Conservation (phyloP, 176 grass and related monocot species). For the Elymus sibiricus region DNA sequence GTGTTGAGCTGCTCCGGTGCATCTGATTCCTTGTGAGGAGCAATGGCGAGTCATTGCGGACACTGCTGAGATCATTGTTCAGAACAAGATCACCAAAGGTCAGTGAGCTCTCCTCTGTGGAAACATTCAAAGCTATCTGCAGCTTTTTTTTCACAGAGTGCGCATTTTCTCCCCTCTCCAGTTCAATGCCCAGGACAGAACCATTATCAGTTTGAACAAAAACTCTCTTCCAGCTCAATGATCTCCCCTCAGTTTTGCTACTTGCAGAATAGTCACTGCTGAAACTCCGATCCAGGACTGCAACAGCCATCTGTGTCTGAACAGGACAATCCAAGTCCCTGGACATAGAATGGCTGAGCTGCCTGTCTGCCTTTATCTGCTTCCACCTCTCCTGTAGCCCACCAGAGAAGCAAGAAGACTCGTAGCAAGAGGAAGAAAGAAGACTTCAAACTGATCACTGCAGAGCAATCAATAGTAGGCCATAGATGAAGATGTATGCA, state of each 20-base stretch:
- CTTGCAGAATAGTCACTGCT: conserved; percentile 67
- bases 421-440: conserved; percentile 16
- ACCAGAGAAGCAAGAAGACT: conserved; percentile 27
- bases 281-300: conserved; percentile 52
- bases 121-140: conserved; percentile 73
- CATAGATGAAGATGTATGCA: conserved; percentile 10
- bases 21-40: conserved; percentile 78
- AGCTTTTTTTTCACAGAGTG: conserved; percentile 92
- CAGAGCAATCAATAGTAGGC: conserved; percentile 1
- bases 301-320: conserved; percentile 93
- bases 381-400: conserved; percentile 35
- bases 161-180: conserved; percentile 85
- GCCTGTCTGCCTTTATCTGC: conserved; percentile 29
- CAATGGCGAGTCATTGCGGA: conserved; percentile 80
- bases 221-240: conserved; percentile 75
- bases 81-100: conserved; percentile 83
- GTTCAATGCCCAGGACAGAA: conserved; percentile 77
- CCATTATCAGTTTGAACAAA: conserved; percentile 96
- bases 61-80: conserved; percentile 82
- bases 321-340: conserved; percentile 84
- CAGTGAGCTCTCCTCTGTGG: conserved; percentile 86
- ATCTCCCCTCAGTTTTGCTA: conserved; percentile 53
- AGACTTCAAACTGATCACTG: conserved; percentile 13
- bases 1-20: conserved; percentile 82
- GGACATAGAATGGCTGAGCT: conserved; percentile 52